A percentile compares a stretch with the other conserved stretches of the same genome.
Conservation (phyloP, 441 rosid species). For the Pelargonium myrrhifolium region DNA sequence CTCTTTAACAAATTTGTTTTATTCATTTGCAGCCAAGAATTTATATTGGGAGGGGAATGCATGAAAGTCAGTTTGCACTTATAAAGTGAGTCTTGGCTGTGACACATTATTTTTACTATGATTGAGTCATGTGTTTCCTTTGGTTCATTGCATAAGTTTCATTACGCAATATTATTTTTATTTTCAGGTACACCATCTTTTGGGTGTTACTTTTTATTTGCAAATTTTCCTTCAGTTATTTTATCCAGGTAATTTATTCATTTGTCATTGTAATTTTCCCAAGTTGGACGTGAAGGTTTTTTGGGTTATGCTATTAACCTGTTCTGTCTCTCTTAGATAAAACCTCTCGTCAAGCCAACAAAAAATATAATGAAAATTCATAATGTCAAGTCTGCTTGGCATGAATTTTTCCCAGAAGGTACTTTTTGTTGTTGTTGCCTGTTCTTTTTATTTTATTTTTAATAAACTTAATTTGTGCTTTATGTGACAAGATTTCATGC, state of each 20-base stretch:
- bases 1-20: conserved; percentile 21
- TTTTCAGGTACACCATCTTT: conserved; percentile 77
- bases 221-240: conserved; percentile 65
- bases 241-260: conserved; percentile 28
- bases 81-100: conserved; percentile 56
- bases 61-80: conserved; percentile 91
- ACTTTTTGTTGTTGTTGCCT: conserved; percentile 16
- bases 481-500: conserved; percentile 15
- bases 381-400: conserved; percentile 77
- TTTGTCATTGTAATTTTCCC: conserved; percentile 5
- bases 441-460: conserved; percentile 5
- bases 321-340: conserved; percentile 38
- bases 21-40: conserved; percentile 72
- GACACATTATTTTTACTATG: conserved; percentile 7
- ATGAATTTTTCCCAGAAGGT: conserved; percentile 87
- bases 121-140: neutral
- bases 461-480: conserved; percentile 17
- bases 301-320: conserved; percentile 15
- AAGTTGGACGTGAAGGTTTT: neutral
- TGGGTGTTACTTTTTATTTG: conserved; percentile 59
- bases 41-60: conserved; percentile 96
- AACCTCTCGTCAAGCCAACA: conserved; percentile 88
- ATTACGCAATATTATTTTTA: neutral
- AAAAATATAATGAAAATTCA: conserved; percentile 68
- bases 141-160: neutral